Evolutionary conservation across 2,329 filamentous ascomycete species (phyloP), one percentile per base, ranked within the genome.

Genomic region (Neofusicoccum kwambonambiense): DNA sequence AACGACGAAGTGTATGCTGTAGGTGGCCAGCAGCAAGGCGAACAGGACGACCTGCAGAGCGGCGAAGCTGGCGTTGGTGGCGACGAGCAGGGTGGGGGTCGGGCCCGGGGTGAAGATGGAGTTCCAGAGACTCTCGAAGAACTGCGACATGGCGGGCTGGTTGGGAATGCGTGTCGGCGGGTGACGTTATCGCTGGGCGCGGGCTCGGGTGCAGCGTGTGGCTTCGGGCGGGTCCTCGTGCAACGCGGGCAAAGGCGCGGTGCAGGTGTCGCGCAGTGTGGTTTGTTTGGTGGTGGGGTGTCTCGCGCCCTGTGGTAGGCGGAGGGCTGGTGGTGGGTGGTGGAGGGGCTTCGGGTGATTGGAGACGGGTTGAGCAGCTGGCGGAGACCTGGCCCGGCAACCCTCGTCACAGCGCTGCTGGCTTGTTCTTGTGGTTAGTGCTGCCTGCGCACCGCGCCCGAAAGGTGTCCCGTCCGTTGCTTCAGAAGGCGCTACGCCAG

Each of bases 61-160:
- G 68, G 89, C 93, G 77, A 99, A 99, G 67, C 91, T 89, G 75
- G 84, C 87, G 80, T 99, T 98, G 66, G 95, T 96, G 66, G 95
- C 95, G 74, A 93, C 81, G 64, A 98, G 85, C 68, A 99, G 88
- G 54, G 91, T 91, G 13, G 92, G 92, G 0, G 93, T 97, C 52
- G 94, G 87, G 65, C 95, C 95, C 0, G 94, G 91, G 4, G 90
- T 95, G 84, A 98, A 97, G 83, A 98, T 89, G 74, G 92, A 96
- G 75, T 90, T 86, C 90, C 92, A 96, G 67, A 97, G 89, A 70
- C 93, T 64, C 34, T 64, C 62, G 52, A 64, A 64, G 45, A 64
- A 64, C 22, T 58, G 51, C 52, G 62, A 64, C 62, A 64, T 64
- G 62, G 51, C 41, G 61, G 37, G 56, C 56, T 15, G 51, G 51